Conservation (phyloP, 345 rosid species). For the Cochlearia excelsa region DNA sequence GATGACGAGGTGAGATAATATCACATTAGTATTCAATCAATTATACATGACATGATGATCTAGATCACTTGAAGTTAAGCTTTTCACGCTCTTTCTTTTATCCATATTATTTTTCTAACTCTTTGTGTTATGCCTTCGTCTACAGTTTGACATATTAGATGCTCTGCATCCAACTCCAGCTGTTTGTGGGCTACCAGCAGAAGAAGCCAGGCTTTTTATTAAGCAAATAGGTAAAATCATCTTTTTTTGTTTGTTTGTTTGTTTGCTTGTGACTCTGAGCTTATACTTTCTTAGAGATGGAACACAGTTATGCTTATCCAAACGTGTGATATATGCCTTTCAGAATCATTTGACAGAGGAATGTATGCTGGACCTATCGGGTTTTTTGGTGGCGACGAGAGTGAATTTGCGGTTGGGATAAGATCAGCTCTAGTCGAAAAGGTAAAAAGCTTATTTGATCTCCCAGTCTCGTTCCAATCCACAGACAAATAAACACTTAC, state of each 20-base stretch:
- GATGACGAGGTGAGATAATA: slow-evolving; percentile 63
- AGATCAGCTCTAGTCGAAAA: slow-evolving; percentile 86
- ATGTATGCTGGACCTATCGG: slow-evolving; percentile 97
- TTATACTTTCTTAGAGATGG: no score
- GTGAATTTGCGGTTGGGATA: slow-evolving; percentile 65
- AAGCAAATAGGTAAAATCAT: slow-evolving; percentile 60
- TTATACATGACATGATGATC: neutral
- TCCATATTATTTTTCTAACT: no score
- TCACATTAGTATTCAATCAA: neutral
- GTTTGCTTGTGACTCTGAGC: neutral
- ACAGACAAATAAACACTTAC: neutral
- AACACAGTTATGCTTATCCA: no score
- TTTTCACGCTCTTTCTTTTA: no score
- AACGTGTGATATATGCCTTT: neutral
- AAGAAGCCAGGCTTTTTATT: slow-evolving; percentile 79
- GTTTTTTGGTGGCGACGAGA: neutral
- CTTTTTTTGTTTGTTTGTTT: neutral
- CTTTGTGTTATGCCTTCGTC: slow-evolving; percentile 3
- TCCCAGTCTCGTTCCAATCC: neutral
- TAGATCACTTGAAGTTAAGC: neutral
- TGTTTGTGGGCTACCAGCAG: slow-evolving; percentile 92
- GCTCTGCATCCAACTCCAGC: slow-evolving; percentile 96
- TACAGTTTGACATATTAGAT: slow-evolving; percentile 73
- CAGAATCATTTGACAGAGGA: slow-evolving; percentile 89
- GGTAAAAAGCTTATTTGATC: slow-evolving; percentile 39